Conservation (phyloP, 805 yeast genomes). For the Kluyveromyces starmeri region DNA sequence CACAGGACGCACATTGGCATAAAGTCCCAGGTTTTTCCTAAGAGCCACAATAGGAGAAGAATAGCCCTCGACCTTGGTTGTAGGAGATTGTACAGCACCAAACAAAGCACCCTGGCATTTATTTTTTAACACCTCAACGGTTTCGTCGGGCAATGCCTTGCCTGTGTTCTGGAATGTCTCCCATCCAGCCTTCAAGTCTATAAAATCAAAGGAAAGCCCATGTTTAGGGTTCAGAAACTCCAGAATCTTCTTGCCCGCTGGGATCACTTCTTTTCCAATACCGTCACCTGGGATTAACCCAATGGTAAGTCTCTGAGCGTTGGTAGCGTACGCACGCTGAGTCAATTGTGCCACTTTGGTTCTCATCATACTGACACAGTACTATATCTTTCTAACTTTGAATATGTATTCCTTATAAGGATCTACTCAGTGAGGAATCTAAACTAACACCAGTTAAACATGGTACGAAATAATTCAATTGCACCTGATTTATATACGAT, state of each 20-base stretch:
- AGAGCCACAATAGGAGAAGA: slow-evolving; percentile 98
- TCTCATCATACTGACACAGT: slow-evolving; percentile 26
- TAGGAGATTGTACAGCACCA: slow-evolving; percentile 95
- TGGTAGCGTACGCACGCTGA: slow-evolving; percentile 30
- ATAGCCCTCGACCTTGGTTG: slow-evolving; percentile 89
- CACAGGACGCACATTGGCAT: slow-evolving; percentile 97
- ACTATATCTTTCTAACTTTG: no score
- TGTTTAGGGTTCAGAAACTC: slow-evolving; percentile 71
- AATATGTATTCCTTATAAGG: no score
- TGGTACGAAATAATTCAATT: no score
- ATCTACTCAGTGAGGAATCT: no score
- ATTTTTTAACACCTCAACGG: slow-evolving; percentile 64
- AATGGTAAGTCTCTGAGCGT: slow-evolving; percentile 42
- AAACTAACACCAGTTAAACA: no score
- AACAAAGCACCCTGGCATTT: slow-evolving; percentile 96
- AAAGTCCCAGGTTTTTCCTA: slow-evolving; percentile 87
- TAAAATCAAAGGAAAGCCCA: slow-evolving; percentile 76
- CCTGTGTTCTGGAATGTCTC: slow-evolving; percentile 94
- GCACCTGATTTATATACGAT: no score
- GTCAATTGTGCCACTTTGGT: slow-evolving; percentile 20
- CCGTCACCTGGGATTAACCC: slow-evolving; percentile 97
- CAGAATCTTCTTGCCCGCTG: slow-evolving; percentile 85
- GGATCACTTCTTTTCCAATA: slow-evolving; percentile 94
- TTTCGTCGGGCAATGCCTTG: slow-evolving; percentile 87
- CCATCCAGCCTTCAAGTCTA: slow-evolving; percentile 86